Base-by-base conservation (phyloP, 495 filamentous ascomycete genomes). In the Neurospora sublineolata region DNA sequence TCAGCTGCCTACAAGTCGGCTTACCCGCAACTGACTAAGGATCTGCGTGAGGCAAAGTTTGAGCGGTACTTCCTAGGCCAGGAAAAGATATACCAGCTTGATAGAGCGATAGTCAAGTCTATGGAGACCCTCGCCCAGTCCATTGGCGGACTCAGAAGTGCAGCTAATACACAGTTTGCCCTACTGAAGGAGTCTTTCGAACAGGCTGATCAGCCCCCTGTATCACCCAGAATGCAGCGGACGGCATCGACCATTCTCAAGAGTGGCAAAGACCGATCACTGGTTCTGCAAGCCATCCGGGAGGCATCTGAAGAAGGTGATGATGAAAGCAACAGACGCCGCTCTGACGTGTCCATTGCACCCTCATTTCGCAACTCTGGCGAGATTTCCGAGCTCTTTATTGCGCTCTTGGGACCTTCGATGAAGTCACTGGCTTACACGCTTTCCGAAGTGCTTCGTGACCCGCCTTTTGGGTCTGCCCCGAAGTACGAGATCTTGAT, bases 361-460 rank as follows among this genome's bases (percentile, higher is more conserved):
- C 78, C 76, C 7, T 80, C 82, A 1, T 82, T 83, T 36, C 81
- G 77, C 68, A 88, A 87, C 67, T 87, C 91, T 16, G 86, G 90
- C 0, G 92, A 94, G 39, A 93, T 97, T 68, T 97, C 97, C 76
- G 88, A 91, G 8, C 82, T 90, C 8, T 99, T 99, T 77, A 97
- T 99, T 41, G 83, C 83, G 16, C 89, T 94, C 73, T 82, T 99
- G 41, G 95, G 95, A 0, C 94, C 95, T 2, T 94, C 93, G 1
- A 97, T 98, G 93, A 95, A 96, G 79, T 97, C 94, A 0, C 84
- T 99, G 38, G 93, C 93, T 12, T 93, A 91, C 71, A 99, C 95
- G 0, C 84, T 98, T 40, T 91, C 91, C 40, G 90, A 94, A 72
- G 93, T 97, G 30, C 88, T 99, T 14, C 89, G 93, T 33, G 93